Evolutionary conservation across 441 rosid species (phyloP).

Genomic region (Syzygium syzygioides): DNA sequence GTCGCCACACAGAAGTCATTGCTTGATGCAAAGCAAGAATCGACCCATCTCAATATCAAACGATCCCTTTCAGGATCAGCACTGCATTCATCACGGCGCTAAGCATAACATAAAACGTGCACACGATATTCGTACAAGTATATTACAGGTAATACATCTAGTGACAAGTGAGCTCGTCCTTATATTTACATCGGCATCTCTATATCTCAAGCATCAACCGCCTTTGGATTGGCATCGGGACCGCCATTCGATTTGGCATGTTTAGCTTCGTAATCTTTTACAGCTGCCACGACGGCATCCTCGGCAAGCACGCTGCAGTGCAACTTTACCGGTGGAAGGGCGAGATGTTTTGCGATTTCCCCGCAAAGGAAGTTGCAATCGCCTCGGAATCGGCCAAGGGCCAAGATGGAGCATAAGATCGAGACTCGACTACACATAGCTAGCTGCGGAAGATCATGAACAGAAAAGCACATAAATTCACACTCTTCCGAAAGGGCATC

Average conservation of each 20-base stretch:
- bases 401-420: neutral
- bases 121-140: neutral
- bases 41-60: neutral
- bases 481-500: neutral
- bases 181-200: neutral
- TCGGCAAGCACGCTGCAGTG: constrained; percentile 99
- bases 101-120: neutral
- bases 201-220: constrained; percentile 35
- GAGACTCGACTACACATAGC: neutral
- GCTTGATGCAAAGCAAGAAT: neutral
- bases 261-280: constrained; percentile 72
- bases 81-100: neutral
- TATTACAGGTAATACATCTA: neutral
- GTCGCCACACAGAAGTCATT: neutral
- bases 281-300: constrained; percentile 98
- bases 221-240: constrained; percentile 23
- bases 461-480: neutral
- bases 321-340: constrained; percentile 96
- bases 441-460: neutral
- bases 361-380: constrained; percentile 20
- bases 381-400: neutral
- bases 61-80: neutral
- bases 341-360: constrained; percentile 84
- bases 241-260: constrained; percentile 20
- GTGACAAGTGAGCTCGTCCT: neutral